Evolutionary conservation across 2,329 filamentous ascomycete genomes (phyloP).

Genomic region (Cadophora sp.): DNA sequence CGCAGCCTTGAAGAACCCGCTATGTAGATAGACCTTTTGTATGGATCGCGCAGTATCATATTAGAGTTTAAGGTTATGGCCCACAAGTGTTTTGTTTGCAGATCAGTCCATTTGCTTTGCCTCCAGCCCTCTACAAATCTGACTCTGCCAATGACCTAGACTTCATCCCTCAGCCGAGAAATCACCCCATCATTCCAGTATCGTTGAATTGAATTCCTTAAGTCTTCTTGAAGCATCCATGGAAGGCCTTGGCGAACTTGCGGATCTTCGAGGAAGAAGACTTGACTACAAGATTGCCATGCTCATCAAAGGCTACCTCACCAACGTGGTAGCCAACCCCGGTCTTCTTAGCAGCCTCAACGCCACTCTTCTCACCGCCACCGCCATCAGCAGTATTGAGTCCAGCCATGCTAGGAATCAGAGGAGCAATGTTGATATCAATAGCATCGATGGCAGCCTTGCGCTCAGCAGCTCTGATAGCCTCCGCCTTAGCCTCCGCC

Average conservation of each 20-base stretch:
- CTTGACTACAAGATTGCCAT: not conserved
- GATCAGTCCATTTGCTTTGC: not conserved
- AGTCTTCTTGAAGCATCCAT: not conserved
- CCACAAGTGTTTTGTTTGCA: not conserved
- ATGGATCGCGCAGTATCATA: not conserved
- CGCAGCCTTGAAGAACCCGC: too few species aligned
- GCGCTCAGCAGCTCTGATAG: not conserved
- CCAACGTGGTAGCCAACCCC: not conserved
- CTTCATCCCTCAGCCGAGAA: not conserved
- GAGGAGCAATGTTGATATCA: not conserved
- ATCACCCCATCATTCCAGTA: not conserved
- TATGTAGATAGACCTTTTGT: not conserved
- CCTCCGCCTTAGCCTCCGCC: not conserved
- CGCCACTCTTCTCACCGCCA: not conserved
- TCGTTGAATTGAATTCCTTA: not conserved
- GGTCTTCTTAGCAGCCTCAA: not conserved
- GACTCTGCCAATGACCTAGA: not conserved
- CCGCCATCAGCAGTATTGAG: not conserved
- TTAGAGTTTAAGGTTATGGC: not conserved
- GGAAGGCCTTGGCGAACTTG: not conserved
- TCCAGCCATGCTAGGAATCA: too few species aligned
- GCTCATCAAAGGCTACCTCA: not conserved
- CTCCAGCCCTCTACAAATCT: not conserved
- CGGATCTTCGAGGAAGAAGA: not conserved
- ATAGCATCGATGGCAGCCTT: not conserved